Evolutionary conservation across 768 basidiomycete species (phyloP), one percentile per base, ranked within the genome.

Genomic region (Grammothele lineata): DNA sequence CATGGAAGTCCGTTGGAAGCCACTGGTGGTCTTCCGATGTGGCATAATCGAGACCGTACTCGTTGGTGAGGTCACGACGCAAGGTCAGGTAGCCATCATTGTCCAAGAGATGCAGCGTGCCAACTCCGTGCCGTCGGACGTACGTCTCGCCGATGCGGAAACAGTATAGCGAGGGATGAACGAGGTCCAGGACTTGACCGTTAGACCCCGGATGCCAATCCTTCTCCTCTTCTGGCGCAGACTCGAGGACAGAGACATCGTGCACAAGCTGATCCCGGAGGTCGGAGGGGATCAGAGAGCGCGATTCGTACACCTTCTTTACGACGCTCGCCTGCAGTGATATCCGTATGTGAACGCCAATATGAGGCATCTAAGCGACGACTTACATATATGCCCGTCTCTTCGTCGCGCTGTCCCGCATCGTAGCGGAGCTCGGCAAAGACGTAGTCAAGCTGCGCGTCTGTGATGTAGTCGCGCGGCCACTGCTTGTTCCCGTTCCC

Each of bases 1-100:
- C 47, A 5, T 25, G 32, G 40, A 65, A 64, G 36, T 63, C 63
- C 10, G 63, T 57, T 0, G 62, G 64, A 4, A 64, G 47, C 64
- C 62, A 64, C 21, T 53, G 56, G 27, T 51, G 60, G 5, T 36
- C n/a, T 9, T 37, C 17, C 7, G 61, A 62, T 12, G 56, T 43
- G 40, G 47, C 34, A 34, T 5, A n/a, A 1, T 24, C 10, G 30
- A n/a, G n/a, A n/a, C 35, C 18, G 49, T 15, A 24, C 21, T 38
- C 1, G 21, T 22, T 12, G 49, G n/a, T 12, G 18, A 30, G 26
- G 36, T 48, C 41, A 12, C 21, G 21, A 12, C 25, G 23, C 7
- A 6, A 26, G 8, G 30, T 25, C 8, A 30, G 23, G 36, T 36
- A 41, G n/a, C 42, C 39, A 10, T 43, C 45, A 5, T 32, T 10